phyloP scores from a whole-genome alignment of 805 yeast species.

The Candida ficus region DNA sequence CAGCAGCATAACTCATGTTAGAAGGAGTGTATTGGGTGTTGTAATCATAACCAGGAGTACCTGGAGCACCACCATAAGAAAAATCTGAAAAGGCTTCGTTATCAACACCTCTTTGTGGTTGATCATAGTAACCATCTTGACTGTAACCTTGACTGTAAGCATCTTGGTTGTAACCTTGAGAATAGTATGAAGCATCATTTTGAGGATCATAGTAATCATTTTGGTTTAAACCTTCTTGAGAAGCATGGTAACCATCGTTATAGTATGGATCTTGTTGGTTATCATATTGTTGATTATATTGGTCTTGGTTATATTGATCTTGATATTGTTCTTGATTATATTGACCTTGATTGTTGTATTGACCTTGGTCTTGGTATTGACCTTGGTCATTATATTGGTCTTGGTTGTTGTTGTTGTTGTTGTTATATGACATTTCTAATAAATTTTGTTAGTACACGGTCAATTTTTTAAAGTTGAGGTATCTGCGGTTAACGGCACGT shows the following conservation, averaged over 20 bases:
- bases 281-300: conserved; percentile 29
- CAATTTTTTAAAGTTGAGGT: no score
- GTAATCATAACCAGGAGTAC: conserved; percentile 64
- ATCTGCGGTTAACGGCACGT: background rate
- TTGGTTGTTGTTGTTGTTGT: conserved; percentile 6
- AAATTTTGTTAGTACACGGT: no score
- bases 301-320: conserved; percentile 27
- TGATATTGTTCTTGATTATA: conserved; percentile 32
- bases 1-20: conserved; percentile 80
- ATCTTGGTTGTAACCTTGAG: conserved; percentile 50
- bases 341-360: conserved; percentile 13
- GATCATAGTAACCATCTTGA: conserved; percentile 49
- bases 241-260: conserved; percentile 30
- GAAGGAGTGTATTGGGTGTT: conserved; percentile 75
- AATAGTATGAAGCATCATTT: conserved; percentile 28
- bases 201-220: conserved; percentile 28
- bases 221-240: conserved; percentile 26
- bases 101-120: conserved; percentile 38
- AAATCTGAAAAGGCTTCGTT: conserved; percentile 67
- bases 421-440: conserved; percentile 5
- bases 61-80: conserved; percentile 57
- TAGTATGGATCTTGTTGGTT: conserved; percentile 37
- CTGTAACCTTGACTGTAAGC: conserved; percentile 22
- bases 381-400: conserved; percentile 6
- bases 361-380: conserved; percentile 14